Evolutionary conservation across 139 green algal genomes (phyloP).

Genomic region (Picochlorum costavermella): DNA sequence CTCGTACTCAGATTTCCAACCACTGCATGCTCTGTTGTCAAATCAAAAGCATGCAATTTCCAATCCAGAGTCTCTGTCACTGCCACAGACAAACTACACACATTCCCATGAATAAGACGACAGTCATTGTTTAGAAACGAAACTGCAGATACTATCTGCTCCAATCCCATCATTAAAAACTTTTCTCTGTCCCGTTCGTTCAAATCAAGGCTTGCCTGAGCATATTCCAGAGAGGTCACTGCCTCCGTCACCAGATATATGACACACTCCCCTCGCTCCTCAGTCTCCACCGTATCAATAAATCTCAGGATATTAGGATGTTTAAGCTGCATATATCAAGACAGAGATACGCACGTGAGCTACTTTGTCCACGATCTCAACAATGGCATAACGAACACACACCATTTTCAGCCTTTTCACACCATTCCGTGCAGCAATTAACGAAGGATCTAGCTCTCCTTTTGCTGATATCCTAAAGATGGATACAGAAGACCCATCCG

Average conservation of each 20-base stretch:
- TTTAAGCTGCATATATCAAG: conserved; percentile 34
- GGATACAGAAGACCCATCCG: conserved; percentile 59
- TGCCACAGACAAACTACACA: conserved; percentile 75
- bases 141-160: conserved; percentile 77
- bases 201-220: background rate
- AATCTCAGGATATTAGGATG: conserved; percentile 80
- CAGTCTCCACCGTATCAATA: conserved; percentile 68
- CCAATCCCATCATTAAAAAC: conserved; percentile 83
- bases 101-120: conserved; percentile 86
- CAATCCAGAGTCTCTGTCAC: conserved; percentile 89
- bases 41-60: conserved; percentile 89
- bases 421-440: conserved; percentile 66
- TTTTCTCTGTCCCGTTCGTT: conserved; percentile 44
- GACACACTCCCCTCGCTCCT: conserved; percentile 52
- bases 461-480: conserved; percentile 59
- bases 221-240: conserved; percentile 50
- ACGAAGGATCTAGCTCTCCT: conserved; percentile 42
- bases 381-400: background rate
- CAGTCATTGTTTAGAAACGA: conserved; percentile 95
- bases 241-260: conserved; percentile 82
- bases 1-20: background rate
- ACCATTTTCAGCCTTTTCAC: conserved; percentile 66
- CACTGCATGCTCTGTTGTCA: conserved; percentile 66
- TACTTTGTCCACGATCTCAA: too few species aligned
- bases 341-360: too few species aligned